These are phyloP conservation scores for Microdochium bolleyi DNA, from an alignment of 2,329 filamentous ascomycete genomes.

Conservation along the genomic window DNA sequence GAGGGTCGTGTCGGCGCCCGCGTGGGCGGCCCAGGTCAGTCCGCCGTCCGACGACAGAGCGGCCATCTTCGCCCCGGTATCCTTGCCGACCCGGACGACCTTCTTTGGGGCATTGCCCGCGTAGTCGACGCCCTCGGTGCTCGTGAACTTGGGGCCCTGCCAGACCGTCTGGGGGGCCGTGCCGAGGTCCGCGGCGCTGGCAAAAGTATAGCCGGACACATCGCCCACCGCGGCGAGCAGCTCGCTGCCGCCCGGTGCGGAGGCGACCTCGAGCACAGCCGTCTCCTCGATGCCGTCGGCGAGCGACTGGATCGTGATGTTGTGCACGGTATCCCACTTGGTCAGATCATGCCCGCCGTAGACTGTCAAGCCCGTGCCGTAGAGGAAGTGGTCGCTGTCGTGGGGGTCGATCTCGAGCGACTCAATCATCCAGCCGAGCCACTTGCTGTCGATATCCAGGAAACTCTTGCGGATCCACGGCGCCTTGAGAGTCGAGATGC, in stretches of 20 bases:
- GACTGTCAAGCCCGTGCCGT: slow-evolving; percentile 49
- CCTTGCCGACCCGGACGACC: slow-evolving; percentile 42
- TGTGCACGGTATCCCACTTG: slow-evolving; percentile 42
- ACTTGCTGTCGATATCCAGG: slow-evolving; percentile 36
- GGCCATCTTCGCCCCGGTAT: slow-evolving; percentile 31
- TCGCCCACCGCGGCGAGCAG: slow-evolving; percentile 44
- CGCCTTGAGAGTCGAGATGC: slow-evolving; percentile 34
- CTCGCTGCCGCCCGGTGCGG: slow-evolving; percentile 39
- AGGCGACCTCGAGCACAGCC: slow-evolving; percentile 38
- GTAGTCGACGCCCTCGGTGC: slow-evolving; percentile 37
- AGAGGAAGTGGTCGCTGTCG: slow-evolving; percentile 53
- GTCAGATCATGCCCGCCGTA: slow-evolving; percentile 46
- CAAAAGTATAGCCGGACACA: slow-evolving; percentile 42
- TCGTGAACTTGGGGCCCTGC: slow-evolving; percentile 37
- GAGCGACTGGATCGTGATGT: slow-evolving; percentile 39
- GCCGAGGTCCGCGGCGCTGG: slow-evolving; percentile 23
- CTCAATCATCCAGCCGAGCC: slow-evolving; percentile 55
- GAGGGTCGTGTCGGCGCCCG: slow-evolving; percentile 34
- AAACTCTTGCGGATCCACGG: slow-evolving; percentile 47
- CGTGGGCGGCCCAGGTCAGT: slow-evolving; percentile 36
- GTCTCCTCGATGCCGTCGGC: slow-evolving; percentile 49
- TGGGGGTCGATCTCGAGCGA: slow-evolving; percentile 47
- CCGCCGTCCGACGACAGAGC: slow-evolving; percentile 43
- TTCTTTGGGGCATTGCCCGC: slow-evolving; percentile 35
- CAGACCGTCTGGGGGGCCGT: slow-evolving; percentile 34